Evolutionary conservation across 2,329 filamentous ascomycete genomes (phyloP).

Genomic region (Scortechinia acanthostroma): DNA sequence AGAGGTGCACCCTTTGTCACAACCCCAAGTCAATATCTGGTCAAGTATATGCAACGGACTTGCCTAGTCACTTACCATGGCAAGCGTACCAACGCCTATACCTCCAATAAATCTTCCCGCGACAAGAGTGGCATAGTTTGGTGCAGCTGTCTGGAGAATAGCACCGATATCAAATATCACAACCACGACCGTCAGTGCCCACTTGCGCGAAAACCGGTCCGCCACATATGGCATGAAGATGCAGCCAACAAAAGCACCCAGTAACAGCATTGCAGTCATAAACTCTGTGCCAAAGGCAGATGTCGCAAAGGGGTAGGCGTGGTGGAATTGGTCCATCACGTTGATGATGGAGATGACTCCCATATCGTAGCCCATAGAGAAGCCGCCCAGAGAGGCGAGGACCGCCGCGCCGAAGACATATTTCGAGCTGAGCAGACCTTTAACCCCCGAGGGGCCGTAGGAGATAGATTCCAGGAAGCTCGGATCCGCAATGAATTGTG

Average conservation of each 20-base stretch:
- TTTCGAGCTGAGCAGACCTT: slow-evolving; percentile 20
- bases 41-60: not conserved
- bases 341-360: slow-evolving; percentile 29
- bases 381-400: slow-evolving; percentile 28
- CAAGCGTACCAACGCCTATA: slow-evolving; percentile 17
- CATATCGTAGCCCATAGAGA: slow-evolving; percentile 29
- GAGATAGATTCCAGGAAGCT: too few relatives aligned
- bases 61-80: slow-evolving; percentile 9
- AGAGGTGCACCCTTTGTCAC: slow-evolving; percentile 11
- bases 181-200: slow-evolving; percentile 25
- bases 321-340: slow-evolving; percentile 33
- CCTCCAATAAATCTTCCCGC: slow-evolving; percentile 17
- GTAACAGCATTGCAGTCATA: slow-evolving; percentile 31
- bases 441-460: slow-evolving; percentile 18
- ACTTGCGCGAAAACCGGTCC: slow-evolving; percentile 32
- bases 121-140: slow-evolving; percentile 14
- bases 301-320: slow-evolving; percentile 21
- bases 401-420: slow-evolving; percentile 32
- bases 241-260: slow-evolving; percentile 27
- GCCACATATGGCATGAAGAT: slow-evolving; percentile 22
- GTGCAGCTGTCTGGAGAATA: slow-evolving; percentile 22
- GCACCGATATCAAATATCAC: slow-evolving; percentile 31
- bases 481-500: too few relatives aligned
- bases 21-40: too few relatives aligned
- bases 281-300: slow-evolving; percentile 25